Conservation (phyloP, 192 early-diverging fungal genomes). For the Obelidium mucronatum region DNA sequence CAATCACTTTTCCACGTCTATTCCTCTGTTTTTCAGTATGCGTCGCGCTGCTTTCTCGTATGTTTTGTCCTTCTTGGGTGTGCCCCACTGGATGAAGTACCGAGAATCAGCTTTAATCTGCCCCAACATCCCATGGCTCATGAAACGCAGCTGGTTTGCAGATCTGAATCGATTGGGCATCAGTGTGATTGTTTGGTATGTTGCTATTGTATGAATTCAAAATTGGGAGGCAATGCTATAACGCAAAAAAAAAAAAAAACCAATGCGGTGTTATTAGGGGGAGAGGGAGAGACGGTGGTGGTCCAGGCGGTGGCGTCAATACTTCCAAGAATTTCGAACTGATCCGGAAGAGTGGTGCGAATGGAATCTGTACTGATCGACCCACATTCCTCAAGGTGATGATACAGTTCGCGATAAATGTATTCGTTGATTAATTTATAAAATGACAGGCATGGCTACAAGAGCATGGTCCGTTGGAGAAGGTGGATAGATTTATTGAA, state of each 20-base stretch:
- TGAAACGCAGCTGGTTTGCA: conserved; percentile 33
- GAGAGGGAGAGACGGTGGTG: conserved; percentile 8
- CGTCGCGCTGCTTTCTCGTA: conserved; percentile 24
- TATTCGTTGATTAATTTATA: neutral
- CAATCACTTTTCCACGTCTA: conserved; percentile 42
- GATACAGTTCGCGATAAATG: too few species aligned
- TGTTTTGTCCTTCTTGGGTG: conserved; percentile 41
- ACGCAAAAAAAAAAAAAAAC: neutral
- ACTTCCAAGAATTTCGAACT: conserved; percentile 45
- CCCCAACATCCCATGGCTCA: conserved; percentile 46
- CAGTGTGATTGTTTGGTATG: conserved; percentile 54
- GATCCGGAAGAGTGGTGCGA: conserved; percentile 40
- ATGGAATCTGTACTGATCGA: conserved; percentile 57
- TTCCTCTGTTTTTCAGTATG: conserved; percentile 53
- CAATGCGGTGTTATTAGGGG: neutral
- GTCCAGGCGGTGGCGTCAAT: conserved; percentile 54
- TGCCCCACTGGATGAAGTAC: conserved; percentile 44
- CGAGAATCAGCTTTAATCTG: conserved; percentile 49
- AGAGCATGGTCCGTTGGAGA: conserved; percentile 26
- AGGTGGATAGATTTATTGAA: conserved; percentile 8
- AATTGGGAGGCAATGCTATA: neutral
- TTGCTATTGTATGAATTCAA: neutral
- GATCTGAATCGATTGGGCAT: conserved; percentile 49
- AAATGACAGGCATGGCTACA: conserved; percentile 44
- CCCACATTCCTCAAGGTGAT: conserved; percentile 41